Evolutionary conservation across 2,329 filamentous ascomycete genomes (phyloP).

Genomic region (Penicillium palitans): DNA sequence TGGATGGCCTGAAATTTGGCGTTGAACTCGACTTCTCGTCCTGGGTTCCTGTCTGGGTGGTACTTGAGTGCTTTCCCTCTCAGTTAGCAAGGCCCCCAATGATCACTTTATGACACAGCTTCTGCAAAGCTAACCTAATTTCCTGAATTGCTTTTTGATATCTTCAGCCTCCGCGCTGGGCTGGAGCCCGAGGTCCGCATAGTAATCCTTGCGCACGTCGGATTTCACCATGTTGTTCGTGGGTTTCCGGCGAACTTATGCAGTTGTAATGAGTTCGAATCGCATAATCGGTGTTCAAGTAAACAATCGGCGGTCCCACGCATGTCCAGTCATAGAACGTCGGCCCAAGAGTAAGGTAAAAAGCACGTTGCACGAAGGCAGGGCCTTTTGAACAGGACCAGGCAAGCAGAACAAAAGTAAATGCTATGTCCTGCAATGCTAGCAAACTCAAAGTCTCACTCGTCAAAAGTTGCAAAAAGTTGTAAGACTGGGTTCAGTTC

Average conservation of each 20-base stretch:
- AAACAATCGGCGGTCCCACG: conserved; percentile 7
- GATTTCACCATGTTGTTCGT: conserved; percentile 63
- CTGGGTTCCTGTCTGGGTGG: conserved; percentile 86
- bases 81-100: neutral
- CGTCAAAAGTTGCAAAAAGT: neutral
- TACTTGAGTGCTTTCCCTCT: conserved; percentile 69
- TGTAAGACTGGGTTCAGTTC: neutral
- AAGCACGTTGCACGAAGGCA: conserved; percentile 5
- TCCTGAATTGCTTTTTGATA: conserved; percentile 83
- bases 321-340: conserved; percentile 20
- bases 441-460: neutral
- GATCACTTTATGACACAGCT: neutral
- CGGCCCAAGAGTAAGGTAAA: neutral
- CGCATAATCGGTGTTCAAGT: conserved; percentile 17
- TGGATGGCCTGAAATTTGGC: conserved; percentile 84
- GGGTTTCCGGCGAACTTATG: conserved; percentile 12
- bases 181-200: conserved; percentile 75
- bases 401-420: neutral
- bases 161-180: conserved; percentile 68
- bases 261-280: conserved; percentile 9
- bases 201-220: conserved; percentile 74
- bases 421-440: neutral
- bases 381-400: neutral
- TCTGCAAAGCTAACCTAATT: conserved; percentile 61
- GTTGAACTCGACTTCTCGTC: conserved; percentile 75